These are phyloP conservation scores for Pezicula radicicola DNA, from an alignment of 2,329 filamentous ascomycete species.

Conservation along the genomic window DNA sequence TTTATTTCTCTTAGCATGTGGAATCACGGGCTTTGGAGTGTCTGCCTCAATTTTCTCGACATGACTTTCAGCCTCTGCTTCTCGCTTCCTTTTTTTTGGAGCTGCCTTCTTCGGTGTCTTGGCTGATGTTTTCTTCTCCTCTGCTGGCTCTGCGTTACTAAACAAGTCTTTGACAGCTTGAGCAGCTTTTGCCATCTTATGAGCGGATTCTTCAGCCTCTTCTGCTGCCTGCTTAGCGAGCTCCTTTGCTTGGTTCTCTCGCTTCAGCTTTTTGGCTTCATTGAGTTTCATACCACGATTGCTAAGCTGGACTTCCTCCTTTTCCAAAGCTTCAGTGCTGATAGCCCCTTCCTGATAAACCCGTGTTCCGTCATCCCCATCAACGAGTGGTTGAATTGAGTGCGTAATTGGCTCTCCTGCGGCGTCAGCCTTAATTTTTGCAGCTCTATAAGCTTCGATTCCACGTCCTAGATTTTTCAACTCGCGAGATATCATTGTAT, in stretches of 20 bases:
- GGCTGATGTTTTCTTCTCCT: constrained; percentile 13
- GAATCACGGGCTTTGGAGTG: constrained; percentile 21
- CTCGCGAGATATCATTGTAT: constrained; percentile 81
- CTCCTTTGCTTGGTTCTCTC: constrained; percentile 69
- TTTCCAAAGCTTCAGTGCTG: constrained; percentile 40
- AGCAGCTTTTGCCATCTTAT: constrained; percentile 48
- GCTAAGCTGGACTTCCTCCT: constrained; percentile 60
- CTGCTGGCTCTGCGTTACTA: constrained; percentile 11
- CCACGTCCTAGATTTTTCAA: constrained; percentile 69
- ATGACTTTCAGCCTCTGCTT: constrained; percentile 14
- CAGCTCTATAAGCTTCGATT: constrained; percentile 57
- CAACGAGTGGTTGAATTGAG: constrained; percentile 26
- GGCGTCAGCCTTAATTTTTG: constrained; percentile 62
- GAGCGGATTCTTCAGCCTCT: constrained; percentile 56
- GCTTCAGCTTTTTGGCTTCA: constrained; percentile 75
- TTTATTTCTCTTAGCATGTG: constrained; percentile 49
- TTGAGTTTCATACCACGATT: constrained; percentile 77
- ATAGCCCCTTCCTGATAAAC: constrained; percentile 59
- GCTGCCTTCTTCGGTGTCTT: constrained; percentile 15
- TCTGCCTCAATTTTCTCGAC: constrained; percentile 18
- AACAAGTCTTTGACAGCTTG: constrained; percentile 40
- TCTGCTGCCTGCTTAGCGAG: constrained; percentile 59
- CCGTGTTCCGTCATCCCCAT: constrained; percentile 33
- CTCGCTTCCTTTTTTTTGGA: constrained; percentile 27
- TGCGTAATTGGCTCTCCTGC: constrained; percentile 60